Conservation (phyloP, 139 green algal genomes). For the Tetraselmis striata region DNA sequence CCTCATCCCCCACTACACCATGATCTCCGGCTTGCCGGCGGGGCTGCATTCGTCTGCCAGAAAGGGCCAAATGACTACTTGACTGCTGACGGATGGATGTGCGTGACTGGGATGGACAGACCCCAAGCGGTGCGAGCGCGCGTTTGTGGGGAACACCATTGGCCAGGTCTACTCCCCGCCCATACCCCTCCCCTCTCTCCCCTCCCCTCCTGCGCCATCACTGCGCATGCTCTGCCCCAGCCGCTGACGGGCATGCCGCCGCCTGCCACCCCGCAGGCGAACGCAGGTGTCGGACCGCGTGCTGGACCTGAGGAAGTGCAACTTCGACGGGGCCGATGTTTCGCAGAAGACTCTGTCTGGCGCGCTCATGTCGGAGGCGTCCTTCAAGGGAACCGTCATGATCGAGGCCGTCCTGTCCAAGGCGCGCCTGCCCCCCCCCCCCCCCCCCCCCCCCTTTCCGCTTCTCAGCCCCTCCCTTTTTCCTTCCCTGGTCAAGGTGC, state of each 20-base stretch:
- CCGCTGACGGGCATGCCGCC: background rate
- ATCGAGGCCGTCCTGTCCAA: background rate
- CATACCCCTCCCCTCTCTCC: background rate
- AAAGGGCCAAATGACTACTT: background rate
- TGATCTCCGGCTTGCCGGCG: background rate
- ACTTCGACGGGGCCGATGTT: slow-evolving; percentile 63
- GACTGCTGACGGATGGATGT: background rate
- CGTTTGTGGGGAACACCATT: slow-evolving; percentile 86
- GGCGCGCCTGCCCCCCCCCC: background rate
- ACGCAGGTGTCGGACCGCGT: slow-evolving; percentile 85
- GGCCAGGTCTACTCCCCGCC: slow-evolving; percentile 46
- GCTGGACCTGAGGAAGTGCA: slow-evolving; percentile 83
- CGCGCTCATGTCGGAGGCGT: slow-evolving; percentile 69
- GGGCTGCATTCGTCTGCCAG: background rate
- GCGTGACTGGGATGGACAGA: slow-evolving; percentile 38
- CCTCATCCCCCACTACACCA: background rate
- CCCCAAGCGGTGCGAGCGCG: slow-evolving; percentile 75
- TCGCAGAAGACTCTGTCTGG: slow-evolving; percentile 75
- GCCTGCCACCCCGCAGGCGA: slow-evolving; percentile 56
- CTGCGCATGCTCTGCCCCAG: background rate
- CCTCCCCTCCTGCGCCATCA: background rate
- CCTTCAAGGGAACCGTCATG: slow-evolving; percentile 15
- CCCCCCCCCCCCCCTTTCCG: background rate
- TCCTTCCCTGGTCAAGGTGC: no score
- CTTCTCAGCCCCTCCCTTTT: background rate